Conservation (phyloP, 768 basidiomycete genomes). For the Russula griseocarnosa region DNA sequence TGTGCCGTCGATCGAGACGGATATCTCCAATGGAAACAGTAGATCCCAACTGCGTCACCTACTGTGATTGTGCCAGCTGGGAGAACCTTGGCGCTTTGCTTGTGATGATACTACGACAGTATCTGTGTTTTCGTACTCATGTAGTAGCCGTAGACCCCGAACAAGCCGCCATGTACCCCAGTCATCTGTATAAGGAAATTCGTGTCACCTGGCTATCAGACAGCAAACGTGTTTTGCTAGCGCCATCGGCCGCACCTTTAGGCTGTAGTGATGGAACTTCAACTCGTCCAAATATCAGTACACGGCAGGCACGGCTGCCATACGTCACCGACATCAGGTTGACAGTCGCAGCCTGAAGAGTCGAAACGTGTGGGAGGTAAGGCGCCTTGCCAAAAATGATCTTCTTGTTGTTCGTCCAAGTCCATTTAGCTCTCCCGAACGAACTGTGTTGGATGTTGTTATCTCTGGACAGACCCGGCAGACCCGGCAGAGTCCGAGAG, state of each 20-base stretch:
- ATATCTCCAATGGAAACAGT: conserved; percentile 53
- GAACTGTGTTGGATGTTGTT: neutral
- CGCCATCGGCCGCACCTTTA: neutral
- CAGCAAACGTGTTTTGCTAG: neutral
- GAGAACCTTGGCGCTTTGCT: neutral
- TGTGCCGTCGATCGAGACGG: conserved; percentile 59
- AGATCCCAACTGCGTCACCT: conserved; percentile 8
- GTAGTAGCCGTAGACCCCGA: neutral
- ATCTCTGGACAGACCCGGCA: neutral
- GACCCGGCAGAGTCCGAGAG: neutral
- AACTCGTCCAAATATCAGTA: neutral
- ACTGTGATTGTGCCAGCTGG: neutral
- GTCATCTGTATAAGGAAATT: neutral
- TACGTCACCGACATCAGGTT: neutral
- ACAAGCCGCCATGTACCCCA: neutral
- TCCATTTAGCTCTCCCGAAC: neutral
- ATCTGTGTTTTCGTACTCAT: neutral
- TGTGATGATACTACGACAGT: neutral
- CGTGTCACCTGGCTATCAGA: neutral
- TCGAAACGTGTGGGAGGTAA: conserved; percentile 1
- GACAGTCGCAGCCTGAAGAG: neutral
- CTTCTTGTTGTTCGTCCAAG: neutral
- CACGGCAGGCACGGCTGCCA: neutral
- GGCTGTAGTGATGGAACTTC: conserved; percentile 1
- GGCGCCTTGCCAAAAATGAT: neutral